Evolutionary conservation across 2,329 filamentous ascomycete genomes (phyloP).

Genomic region (Penicillium sp.): DNA sequence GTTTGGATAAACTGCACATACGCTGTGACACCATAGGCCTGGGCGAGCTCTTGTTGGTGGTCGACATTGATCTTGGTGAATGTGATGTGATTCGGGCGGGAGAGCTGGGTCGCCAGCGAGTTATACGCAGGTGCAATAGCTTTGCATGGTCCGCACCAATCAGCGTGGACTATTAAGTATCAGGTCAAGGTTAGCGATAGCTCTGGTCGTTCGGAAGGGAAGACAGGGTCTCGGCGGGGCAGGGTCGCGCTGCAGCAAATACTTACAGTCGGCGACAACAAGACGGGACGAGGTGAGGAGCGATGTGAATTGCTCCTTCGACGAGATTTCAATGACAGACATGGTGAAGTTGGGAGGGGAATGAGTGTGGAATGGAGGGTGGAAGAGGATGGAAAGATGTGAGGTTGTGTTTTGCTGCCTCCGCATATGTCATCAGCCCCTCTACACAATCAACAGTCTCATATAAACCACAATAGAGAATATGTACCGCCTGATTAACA

Average conservation of each 20-base stretch:
- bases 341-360: constrained; percentile 33
- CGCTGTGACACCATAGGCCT: constrained; percentile 69
- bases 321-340: constrained; percentile 56
- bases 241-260: constrained; percentile 8
- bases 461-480: neutral
- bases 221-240: constrained; percentile 11
- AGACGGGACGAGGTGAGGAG: constrained; percentile 71
- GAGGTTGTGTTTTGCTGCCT: constrained; percentile 20
- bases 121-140: constrained; percentile 81
- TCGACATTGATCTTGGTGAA: constrained; percentile 90
- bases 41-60: constrained; percentile 68
- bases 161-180: constrained; percentile 68
- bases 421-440: constrained; percentile 34
- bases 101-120: constrained; percentile 67
- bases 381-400: constrained; percentile 17
- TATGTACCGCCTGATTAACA: neutral
- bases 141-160: constrained; percentile 83
- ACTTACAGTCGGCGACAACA: constrained; percentile 86
- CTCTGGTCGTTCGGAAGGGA: constrained; percentile 9
- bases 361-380: constrained; percentile 2
- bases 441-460: neutral
- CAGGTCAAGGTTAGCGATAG: constrained; percentile 23
- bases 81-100: constrained; percentile 68
- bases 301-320: constrained; percentile 63
- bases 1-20: constrained; percentile 38